A percentile compares a stretch with the other conserved stretches of the same genome.
Evolutionary conservation across 768 basidiomycete species (phyloP).

Genomic region (Russula sp.): DNA sequence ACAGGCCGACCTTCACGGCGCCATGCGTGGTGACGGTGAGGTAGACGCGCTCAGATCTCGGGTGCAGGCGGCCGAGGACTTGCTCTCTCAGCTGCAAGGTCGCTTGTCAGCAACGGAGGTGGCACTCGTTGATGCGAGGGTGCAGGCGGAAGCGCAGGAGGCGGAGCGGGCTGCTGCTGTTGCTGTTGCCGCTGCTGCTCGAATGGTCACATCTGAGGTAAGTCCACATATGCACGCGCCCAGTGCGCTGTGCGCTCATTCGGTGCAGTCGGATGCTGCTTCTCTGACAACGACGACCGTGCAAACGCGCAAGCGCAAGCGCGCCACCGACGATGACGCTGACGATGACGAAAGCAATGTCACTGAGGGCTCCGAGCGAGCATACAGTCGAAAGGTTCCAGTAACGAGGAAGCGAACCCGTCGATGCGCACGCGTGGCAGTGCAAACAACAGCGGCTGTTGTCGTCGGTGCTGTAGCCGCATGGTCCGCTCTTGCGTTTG

Average conservation of each 20-base stretch:
- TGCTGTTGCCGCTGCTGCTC: neutral
- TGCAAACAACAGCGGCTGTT: conserved; percentile 59
- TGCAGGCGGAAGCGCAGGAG: conserved; percentile 39
- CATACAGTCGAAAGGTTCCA: conserved; percentile 16
- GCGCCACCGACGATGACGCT: conserved; percentile 40
- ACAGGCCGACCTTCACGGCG: conserved; percentile 18
- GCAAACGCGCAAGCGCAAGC: conserved; percentile 34
- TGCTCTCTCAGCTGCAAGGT: conserved; percentile 10
- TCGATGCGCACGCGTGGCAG: conserved; percentile 44
- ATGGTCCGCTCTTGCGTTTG: conserved; percentile 64
- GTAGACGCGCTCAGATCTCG: conserved; percentile 7
- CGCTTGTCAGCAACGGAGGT: conserved; percentile 12
- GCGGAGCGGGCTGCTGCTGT: conserved; percentile 7
- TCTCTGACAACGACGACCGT: neutral
- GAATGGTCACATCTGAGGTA: conserved; percentile 16
- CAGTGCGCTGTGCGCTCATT: conserved; percentile 28
- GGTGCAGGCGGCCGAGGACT: conserved; percentile 16
- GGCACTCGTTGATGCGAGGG: conserved; percentile 3
- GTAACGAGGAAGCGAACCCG: conserved; percentile 40
- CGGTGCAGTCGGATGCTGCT: conserved; percentile 35
- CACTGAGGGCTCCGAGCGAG: conserved; percentile 8
- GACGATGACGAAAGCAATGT: conserved; percentile 13
- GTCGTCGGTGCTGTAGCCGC: conserved; percentile 67
- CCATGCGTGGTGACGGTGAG: conserved; percentile 9
- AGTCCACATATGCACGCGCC: conserved; percentile 24